Evolutionary conservation across 805 yeast genomes (phyloP).

Genomic region (Hanseniaspora nectarophila): DNA sequence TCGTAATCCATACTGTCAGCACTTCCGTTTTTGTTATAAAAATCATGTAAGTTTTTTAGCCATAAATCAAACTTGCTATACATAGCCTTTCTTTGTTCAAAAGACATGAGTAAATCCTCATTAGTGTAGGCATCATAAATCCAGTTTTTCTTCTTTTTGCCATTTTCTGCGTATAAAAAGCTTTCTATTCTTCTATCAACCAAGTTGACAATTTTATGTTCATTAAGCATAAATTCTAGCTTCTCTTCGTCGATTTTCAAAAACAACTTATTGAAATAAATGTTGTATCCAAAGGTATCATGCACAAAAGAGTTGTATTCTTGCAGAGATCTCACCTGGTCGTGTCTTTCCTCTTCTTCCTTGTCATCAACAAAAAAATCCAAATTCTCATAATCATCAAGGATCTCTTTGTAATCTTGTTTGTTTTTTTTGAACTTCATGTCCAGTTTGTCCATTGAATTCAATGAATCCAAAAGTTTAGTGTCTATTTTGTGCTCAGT

Average conservation of each 20-base stretch:
- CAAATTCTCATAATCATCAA: conserved; percentile 2
- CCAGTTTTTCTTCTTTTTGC: background rate
- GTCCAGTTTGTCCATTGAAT: background rate
- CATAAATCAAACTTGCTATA: background rate
- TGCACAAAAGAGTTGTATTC: background rate
- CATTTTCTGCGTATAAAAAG: background rate
- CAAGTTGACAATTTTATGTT: background rate
- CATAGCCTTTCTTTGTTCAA: background rate
- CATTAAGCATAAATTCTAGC: background rate
- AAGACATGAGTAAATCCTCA: background rate
- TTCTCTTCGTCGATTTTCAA: conserved; percentile 1
- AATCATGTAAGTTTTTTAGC: background rate
- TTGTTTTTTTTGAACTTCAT: background rate
- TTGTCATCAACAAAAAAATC: conserved; percentile 7
- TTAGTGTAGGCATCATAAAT: background rate
- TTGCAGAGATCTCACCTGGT: background rate
- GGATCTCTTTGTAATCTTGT: background rate
- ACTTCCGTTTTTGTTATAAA: background rate
- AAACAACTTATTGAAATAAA: conserved; percentile 4
- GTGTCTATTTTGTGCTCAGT: background rate
- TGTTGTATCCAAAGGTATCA: conserved; percentile 2
- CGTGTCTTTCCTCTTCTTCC: conserved; percentile 11
- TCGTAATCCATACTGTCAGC: background rate
- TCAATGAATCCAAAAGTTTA: background rate
- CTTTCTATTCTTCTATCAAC: background rate